Conservation (phyloP, 129 eudicot species). For the Saposhnikovia divaricata region DNA sequence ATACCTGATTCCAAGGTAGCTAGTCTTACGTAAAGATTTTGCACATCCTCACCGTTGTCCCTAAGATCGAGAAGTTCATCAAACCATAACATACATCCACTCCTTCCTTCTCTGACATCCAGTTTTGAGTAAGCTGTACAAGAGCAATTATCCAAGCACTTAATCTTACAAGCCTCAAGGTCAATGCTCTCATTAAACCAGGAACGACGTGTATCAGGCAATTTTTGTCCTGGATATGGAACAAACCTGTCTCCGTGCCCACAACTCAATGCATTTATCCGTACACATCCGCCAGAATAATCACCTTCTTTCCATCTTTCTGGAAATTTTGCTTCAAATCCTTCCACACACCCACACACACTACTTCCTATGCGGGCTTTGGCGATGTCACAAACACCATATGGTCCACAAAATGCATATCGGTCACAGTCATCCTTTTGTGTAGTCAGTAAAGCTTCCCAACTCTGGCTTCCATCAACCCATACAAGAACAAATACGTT, state of each 20-base stretch:
- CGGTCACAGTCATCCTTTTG: conserved; percentile 14
- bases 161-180: conserved; percentile 18
- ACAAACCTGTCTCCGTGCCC: conserved; percentile 20
- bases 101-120: conserved; percentile 15
- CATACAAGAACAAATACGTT: background rate
- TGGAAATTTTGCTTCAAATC: conserved; percentile 15
- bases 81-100: conserved; percentile 48
- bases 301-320: conserved; percentile 10
- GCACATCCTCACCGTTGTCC: conserved; percentile 7
- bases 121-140: conserved; percentile 38
- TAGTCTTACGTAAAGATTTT: conserved; percentile 14
- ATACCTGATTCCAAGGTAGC: conserved; percentile 9
- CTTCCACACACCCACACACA: conserved; percentile 21
- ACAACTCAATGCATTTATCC: conserved; percentile 12
- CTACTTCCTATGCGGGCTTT: background rate
- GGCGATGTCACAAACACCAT: conserved; percentile 13
- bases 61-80: conserved; percentile 24
- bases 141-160: conserved; percentile 37
- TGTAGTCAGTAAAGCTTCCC: conserved; percentile 3
- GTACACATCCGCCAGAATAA: conserved; percentile 23
- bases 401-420: conserved; percentile 15
- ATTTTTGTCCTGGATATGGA: conserved; percentile 12
- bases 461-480: conserved; percentile 7
- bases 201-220: conserved; percentile 25
- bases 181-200: conserved; percentile 20